phyloP scores from a whole-genome alignment of 2,329 filamentous ascomycete species.

The Ciborinia camelliae region DNA sequence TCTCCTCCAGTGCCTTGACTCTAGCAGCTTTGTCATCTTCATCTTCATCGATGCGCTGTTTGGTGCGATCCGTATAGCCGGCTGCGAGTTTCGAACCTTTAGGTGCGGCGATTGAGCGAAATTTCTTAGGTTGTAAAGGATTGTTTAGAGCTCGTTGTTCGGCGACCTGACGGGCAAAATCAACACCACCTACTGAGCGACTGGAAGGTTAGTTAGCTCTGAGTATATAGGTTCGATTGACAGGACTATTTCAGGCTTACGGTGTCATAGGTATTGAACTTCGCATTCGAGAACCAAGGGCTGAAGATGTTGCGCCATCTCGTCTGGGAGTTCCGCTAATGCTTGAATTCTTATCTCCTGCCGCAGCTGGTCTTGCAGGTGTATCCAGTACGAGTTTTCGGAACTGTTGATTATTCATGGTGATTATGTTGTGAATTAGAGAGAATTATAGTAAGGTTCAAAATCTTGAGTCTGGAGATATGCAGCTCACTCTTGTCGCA shows the following conservation, averaged over 20 bases:
- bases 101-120: slow-evolving; percentile 70
- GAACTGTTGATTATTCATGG: slow-evolving; percentile 96
- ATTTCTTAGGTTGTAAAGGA: slow-evolving; percentile 61
- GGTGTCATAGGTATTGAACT: slow-evolving; percentile 93
- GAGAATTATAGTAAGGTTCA: background rate
- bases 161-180: slow-evolving; percentile 82
- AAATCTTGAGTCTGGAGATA: background rate
- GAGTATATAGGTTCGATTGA: background rate
- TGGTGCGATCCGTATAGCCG: slow-evolving; percentile 82
- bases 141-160: slow-evolving; percentile 50
- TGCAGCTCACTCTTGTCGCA: background rate
- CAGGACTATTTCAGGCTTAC: slow-evolving; percentile 47
- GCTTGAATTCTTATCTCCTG: slow-evolving; percentile 23
- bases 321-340: slow-evolving; percentile 37
- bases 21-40: slow-evolving; percentile 58
- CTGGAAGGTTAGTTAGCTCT: slow-evolving; percentile 16
- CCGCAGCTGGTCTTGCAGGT: slow-evolving; percentile 39
- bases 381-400: slow-evolving; percentile 69
- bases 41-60: slow-evolving; percentile 52
- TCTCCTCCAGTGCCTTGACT: slow-evolving; percentile 75
- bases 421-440: background rate
- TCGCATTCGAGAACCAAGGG: slow-evolving; percentile 73
- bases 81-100: slow-evolving; percentile 76
- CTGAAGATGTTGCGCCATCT: slow-evolving; percentile 49
- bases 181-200: slow-evolving; percentile 45